Conservation (phyloP, 176 grass and related monocot species). For the Saccharum spontaneum region DNA sequence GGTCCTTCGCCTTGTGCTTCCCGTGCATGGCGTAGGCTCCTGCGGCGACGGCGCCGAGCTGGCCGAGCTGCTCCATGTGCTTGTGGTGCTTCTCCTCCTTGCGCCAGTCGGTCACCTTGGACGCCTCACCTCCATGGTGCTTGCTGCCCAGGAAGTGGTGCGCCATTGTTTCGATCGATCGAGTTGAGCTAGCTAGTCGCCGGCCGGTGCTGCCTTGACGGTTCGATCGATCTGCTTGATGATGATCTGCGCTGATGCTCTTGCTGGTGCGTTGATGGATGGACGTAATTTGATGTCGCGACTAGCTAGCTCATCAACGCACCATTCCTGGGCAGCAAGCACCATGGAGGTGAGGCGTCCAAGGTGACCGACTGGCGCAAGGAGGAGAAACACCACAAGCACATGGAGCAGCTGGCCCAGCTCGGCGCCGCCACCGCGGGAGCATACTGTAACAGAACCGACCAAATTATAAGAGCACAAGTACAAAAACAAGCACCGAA, state of each 20-base stretch:
- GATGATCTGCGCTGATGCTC: neutral
- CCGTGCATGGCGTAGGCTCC: conserved; percentile 39
- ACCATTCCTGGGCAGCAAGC: too few relatives aligned
- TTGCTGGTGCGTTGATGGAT: neutral
- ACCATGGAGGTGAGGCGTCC: too few relatives aligned
- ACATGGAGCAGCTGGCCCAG: too few relatives aligned
- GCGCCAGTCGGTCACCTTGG: conserved; percentile 12
- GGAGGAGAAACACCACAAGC: too few relatives aligned
- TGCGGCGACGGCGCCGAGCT: conserved; percentile 32
- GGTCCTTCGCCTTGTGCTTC: conserved; percentile 48
- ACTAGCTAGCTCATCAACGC: too few relatives aligned
- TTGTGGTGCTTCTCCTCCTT: conserved; percentile 58
- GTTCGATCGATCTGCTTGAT: neutral
- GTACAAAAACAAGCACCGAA: too few relatives aligned
- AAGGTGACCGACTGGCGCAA: too few relatives aligned
- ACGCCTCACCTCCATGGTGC: neutral
- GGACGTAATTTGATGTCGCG: neutral
- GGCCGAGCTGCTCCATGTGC: conserved; percentile 51
- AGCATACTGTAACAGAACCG: too few relatives aligned
- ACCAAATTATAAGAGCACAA: too few relatives aligned
- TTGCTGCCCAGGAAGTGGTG: conserved; percentile 12
- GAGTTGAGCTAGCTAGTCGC: neutral
- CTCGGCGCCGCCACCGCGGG: too few relatives aligned
- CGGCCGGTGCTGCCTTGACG: neutral
- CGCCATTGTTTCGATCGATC: neutral